Evolutionary conservation across 1,284 basidiomycete species (phyloP).

Genomic region (Quambalaria eucalypti): DNA sequence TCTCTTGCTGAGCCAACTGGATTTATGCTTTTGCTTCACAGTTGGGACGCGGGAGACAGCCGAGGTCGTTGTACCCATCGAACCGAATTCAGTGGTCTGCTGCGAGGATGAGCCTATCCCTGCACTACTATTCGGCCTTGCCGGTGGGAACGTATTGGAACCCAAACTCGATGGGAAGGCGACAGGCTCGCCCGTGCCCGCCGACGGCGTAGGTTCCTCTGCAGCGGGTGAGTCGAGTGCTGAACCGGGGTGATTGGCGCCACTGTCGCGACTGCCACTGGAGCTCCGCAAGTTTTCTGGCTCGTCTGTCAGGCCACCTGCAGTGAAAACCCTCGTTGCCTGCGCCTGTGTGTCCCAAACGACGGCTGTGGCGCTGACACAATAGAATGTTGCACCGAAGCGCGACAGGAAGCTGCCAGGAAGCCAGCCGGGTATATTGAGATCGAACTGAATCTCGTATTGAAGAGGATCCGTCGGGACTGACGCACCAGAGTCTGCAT

Average conservation of each 20-base stretch:
- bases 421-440: conserved; percentile 42
- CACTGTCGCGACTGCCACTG: too few relatives aligned
- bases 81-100: not conserved
- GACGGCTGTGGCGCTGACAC: conserved; percentile 24
- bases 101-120: too few relatives aligned
- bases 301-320: not conserved
- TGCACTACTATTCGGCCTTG: too few relatives aligned
- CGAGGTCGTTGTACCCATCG: not conserved
- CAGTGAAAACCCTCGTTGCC: not conserved
- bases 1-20: conserved; percentile 32
- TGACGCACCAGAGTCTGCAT: not conserved
- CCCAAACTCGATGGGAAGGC: too few relatives aligned
- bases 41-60: not conserved
- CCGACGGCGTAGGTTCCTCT: not conserved
- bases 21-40: not conserved
- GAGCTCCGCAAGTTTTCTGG: not conserved
- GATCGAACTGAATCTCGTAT: conserved; percentile 41
- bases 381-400: conserved; percentile 42
- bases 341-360: conserved; percentile 9
- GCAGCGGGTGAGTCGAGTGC: not conserved
- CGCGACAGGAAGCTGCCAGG: conserved; percentile 38
- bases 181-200: not conserved
- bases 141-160: too few relatives aligned
- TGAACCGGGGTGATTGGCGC: not conserved
- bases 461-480: conserved; percentile 6